phyloP scores from a whole-genome alignment of 2,329 filamentous ascomycete species.

The Podosphaera aphanis region DNA sequence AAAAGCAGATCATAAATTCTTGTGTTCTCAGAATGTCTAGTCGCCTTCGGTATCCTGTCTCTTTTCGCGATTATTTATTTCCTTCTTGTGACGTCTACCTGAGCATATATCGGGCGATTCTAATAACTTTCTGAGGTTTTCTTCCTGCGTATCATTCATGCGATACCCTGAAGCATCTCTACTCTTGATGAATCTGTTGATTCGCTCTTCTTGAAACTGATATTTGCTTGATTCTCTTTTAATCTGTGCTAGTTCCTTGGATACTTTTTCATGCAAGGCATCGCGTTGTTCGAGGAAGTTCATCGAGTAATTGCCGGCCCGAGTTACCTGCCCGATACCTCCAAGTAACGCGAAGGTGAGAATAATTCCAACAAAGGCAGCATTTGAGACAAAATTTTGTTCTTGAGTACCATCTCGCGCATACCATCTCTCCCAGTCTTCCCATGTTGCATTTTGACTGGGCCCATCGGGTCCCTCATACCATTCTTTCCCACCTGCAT shows the following conservation, averaged over 20 bases:
- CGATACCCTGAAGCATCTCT: slow-evolving; percentile 26
- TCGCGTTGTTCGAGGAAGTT: slow-evolving; percentile 42
- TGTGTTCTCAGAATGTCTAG: background rate
- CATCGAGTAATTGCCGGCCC: slow-evolving; percentile 37
- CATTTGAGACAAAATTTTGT: slow-evolving; percentile 51
- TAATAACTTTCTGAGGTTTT: slow-evolving; percentile 22
- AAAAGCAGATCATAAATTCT: background rate
- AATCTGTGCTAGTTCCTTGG: slow-evolving; percentile 32
- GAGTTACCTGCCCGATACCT: slow-evolving; percentile 46
- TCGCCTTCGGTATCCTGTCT: slow-evolving; percentile 4
- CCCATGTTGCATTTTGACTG: slow-evolving; percentile 74
- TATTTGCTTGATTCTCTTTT: slow-evolving; percentile 28
- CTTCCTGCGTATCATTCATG: slow-evolving; percentile 17
- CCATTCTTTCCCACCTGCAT: slow-evolving; percentile 9
- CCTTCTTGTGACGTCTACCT: slow-evolving; percentile 18
- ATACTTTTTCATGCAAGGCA: slow-evolving; percentile 40
- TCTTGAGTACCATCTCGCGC: slow-evolving; percentile 26
- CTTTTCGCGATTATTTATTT: slow-evolving; percentile 5
- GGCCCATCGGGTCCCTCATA: slow-evolving; percentile 19
- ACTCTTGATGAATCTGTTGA: slow-evolving; percentile 55
- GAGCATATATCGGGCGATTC: slow-evolving; percentile 23
- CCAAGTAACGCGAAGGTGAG: slow-evolving; percentile 45
- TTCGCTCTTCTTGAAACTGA: slow-evolving; percentile 36
- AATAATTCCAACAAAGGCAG: slow-evolving; percentile 52
- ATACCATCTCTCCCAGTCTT: slow-evolving; percentile 82